These are phyloP conservation scores for Poa pratensis DNA, from an alignment of 176 grass and related monocot species.

Conservation along the genomic window DNA sequence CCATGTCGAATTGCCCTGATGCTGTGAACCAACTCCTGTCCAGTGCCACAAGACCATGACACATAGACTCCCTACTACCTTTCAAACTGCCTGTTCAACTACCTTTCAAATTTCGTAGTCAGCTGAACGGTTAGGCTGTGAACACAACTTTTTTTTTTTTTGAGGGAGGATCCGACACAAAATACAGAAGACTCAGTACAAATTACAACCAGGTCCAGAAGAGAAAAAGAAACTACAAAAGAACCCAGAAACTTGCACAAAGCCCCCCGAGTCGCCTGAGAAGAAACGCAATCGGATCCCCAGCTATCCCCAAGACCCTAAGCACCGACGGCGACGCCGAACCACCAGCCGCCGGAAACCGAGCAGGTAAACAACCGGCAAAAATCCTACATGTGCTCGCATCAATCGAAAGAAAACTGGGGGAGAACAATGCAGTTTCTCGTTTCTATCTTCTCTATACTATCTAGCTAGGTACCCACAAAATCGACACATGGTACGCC, in stretches of 20 bases:
- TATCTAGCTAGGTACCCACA: not conserved
- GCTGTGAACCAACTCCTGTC: not conserved
- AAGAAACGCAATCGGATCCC: no score
- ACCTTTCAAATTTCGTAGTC: not conserved
- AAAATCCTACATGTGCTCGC: not conserved
- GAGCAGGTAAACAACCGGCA: not conserved
- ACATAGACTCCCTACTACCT: not conserved
- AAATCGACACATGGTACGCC: slow-evolving; percentile 30
- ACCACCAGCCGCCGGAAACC: no score
- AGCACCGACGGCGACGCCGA: no score
- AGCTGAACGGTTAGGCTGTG: not conserved
- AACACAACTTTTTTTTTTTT: no score
- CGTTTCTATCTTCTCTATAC: not conserved
- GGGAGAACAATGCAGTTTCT: not conserved
- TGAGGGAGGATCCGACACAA: no score
- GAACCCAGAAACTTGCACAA: no score
- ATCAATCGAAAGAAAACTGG: not conserved
- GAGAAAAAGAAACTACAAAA: no score
- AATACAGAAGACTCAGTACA: no score
- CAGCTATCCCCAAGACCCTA: no score
- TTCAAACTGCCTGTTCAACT: not conserved
- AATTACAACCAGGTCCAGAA: no score
- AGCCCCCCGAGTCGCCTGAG: no score
- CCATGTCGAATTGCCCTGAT: not conserved
- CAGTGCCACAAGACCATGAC: not conserved